phyloP scores from a whole-genome alignment of 306 rosid genomes.

The Potentilla sterilis region DNA sequence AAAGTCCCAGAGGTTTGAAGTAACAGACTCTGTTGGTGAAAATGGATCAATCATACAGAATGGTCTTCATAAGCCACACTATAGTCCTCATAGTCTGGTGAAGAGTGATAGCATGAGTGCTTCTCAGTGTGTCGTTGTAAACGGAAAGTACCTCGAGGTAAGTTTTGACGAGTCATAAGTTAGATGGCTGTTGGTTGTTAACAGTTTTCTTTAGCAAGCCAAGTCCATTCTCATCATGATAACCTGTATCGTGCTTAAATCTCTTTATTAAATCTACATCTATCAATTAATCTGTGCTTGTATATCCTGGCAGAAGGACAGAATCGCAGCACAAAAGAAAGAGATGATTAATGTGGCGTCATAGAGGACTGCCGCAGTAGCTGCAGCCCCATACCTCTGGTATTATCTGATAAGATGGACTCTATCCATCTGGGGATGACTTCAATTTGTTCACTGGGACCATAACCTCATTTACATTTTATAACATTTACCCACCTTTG shows the following conservation, averaged over 20 bases:
- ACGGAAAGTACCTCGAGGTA: conserved; percentile 26
- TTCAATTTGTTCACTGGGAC: conserved; percentile 5
- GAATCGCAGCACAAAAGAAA: conserved; percentile 9
- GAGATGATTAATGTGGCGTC: conserved; percentile 15
- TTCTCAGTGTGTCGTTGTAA: conserved; percentile 39
- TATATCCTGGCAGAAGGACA: conserved; percentile 30
- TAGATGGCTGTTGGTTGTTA: not conserved
- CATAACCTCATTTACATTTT: not conserved
- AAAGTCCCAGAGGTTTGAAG: conserved; percentile 23
- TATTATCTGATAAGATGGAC: conserved; percentile 4
- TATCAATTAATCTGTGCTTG: conserved; percentile 4
- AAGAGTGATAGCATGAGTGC: conserved; percentile 46
- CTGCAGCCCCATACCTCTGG: conserved; percentile 6
- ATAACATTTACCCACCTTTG: not conserved
- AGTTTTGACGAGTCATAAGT: not conserved
- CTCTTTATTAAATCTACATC: not conserved
- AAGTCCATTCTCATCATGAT: not conserved
- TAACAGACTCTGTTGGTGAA: conserved; percentile 16
- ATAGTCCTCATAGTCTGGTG: conserved; percentile 30
- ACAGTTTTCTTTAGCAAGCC: not conserved
- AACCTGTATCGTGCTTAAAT: not conserved
- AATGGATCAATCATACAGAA: conserved; percentile 33
- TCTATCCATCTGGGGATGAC: conserved; percentile 1
- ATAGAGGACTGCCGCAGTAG: conserved; percentile 10
- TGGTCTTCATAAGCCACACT: conserved; percentile 28